Evolutionary conservation across 2,329 filamentous ascomycete species (phyloP).

Genomic region (Hypoxylon sp.): DNA sequence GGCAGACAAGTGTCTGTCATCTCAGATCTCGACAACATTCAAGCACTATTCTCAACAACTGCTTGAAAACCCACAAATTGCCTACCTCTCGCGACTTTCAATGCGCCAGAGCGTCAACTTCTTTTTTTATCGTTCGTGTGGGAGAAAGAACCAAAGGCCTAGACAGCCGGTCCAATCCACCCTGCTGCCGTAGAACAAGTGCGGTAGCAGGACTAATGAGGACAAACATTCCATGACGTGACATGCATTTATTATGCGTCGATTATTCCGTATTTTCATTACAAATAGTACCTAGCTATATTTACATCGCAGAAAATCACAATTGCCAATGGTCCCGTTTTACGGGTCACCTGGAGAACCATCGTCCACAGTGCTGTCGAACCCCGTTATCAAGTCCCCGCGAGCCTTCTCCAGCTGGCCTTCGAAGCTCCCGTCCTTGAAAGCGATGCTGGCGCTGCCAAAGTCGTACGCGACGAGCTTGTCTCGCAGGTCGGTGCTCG

Average conservation of each 20-base stretch:
- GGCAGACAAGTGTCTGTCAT: slow-evolving; percentile 18
- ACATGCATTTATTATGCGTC: too few species aligned
- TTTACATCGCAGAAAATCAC: too few species aligned
- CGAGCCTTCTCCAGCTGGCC: slow-evolving; percentile 38
- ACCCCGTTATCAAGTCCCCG: slow-evolving; percentile 63
- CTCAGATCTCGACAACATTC: slow-evolving; percentile 10
- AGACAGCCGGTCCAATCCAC: slow-evolving; percentile 75
- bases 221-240: slow-evolving; percentile 60
- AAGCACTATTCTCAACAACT: slow-evolving; percentile 3
- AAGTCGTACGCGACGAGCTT: slow-evolving; percentile 42
- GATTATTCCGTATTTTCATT: too few species aligned
- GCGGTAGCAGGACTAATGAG: slow-evolving; percentile 70
- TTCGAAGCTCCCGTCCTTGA: slow-evolving; percentile 41
- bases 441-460: slow-evolving; percentile 39
- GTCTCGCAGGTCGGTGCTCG: slow-evolving; percentile 39
- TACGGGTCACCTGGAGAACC: slow-evolving; percentile 42
- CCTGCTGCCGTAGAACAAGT: slow-evolving; percentile 66
- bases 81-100: slow-evolving; percentile 67
- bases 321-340: background rate
- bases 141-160: slow-evolving; percentile 69
- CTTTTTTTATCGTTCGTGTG: slow-evolving; percentile 65
- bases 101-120: slow-evolving; percentile 69
- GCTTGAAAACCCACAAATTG: slow-evolving; percentile 65
- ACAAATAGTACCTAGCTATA: too few species aligned
- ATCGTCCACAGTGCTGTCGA: slow-evolving; percentile 60